phyloP scores from a whole-genome alignment of 1,284 basidiomycete genomes.

The Erythrobasidium hasegawianum region DNA sequence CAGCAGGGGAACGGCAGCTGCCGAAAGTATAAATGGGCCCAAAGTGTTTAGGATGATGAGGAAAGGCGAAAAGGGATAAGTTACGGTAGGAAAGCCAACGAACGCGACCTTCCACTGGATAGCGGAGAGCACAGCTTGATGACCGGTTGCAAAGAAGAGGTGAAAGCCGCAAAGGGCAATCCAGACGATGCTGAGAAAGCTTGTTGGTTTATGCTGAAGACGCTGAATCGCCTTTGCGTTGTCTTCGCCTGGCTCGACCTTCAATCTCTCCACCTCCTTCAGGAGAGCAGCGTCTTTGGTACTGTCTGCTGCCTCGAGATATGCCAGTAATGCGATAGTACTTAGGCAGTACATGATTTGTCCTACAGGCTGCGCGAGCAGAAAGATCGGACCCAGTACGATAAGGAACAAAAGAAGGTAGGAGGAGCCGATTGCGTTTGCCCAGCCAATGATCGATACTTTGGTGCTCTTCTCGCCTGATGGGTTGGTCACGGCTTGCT shows the following conservation, averaged over 20 bases:
- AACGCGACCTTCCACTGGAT: constrained; percentile 97
- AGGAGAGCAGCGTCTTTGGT: constrained; percentile 66
- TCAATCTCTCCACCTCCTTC: constrained; percentile 26
- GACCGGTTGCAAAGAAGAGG: constrained; percentile 82
- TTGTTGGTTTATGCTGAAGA: constrained; percentile 47
- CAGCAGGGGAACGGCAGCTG: constrained; percentile 66
- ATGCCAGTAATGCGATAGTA: constrained; percentile 63
- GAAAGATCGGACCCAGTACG: constrained; percentile 61
- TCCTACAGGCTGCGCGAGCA: constrained; percentile 70
- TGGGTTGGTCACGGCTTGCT: constrained; percentile 46
- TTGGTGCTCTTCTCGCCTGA: constrained; percentile 50
- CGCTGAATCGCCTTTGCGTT: constrained; percentile 14
- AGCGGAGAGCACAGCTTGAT: constrained; percentile 81
- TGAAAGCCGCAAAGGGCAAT: constrained; percentile 71
- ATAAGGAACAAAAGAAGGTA: constrained; percentile 77
- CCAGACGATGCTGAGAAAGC: constrained; percentile 66
- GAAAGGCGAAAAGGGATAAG: constrained; percentile 70
- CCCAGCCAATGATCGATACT: constrained; percentile 76
- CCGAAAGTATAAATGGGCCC: constrained; percentile 64
- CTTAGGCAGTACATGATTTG: constrained; percentile 69
- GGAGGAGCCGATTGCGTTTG: constrained; percentile 82
- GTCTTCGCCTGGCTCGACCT: neutral
- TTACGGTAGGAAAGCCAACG: constrained; percentile 63
- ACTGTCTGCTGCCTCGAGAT: constrained; percentile 74
- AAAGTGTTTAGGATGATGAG: constrained; percentile 79